A percentile compares a stretch with the other conserved stretches of the same genome.
These are phyloP conservation scores for Senecio squalidus DNA, from an alignment of 140 eudicot species.

Conservation along the genomic window DNA sequence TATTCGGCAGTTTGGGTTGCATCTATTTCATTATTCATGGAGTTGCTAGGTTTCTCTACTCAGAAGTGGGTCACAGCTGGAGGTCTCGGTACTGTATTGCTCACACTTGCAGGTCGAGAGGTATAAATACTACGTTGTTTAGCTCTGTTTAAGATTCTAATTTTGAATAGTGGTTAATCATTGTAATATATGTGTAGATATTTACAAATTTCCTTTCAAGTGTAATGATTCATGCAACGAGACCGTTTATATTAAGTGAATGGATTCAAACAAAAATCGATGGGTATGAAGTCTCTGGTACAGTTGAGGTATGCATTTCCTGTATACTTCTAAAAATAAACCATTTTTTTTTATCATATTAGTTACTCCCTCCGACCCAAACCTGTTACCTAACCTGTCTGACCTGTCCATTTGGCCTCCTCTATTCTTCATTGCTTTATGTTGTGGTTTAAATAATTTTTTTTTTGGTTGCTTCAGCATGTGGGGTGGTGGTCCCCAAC, in stretches of 20 bases:
- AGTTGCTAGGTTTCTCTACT: constrained; percentile 83
- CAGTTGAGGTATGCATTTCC: constrained; percentile 64
- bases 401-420: background rate
- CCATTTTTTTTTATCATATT: too few relatives aligned
- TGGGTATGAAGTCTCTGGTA: constrained; percentile 83
- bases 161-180: background rate
- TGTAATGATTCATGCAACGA: constrained; percentile 72
- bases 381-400: background rate
- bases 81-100: constrained; percentile 82
- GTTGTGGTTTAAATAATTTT: constrained; percentile 1
- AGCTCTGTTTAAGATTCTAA: background rate
- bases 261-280: constrained; percentile 83
- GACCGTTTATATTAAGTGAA: constrained; percentile 69
- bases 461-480: constrained; percentile 43
- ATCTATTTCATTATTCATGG: constrained; percentile 78
- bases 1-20: constrained; percentile 87
- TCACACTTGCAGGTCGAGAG: constrained; percentile 91
- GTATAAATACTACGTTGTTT: constrained; percentile 18
- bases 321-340: constrained; percentile 4
- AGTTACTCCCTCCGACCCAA: too few relatives aligned
- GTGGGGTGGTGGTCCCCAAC: constrained; percentile 98
- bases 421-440: background rate
- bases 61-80: constrained; percentile 92
- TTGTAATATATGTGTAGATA: constrained; percentile 40
- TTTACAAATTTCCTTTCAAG: constrained; percentile 85